Conservation (phyloP, 352 stramenopile species). For the Globisporangium takayamanum region DNA sequence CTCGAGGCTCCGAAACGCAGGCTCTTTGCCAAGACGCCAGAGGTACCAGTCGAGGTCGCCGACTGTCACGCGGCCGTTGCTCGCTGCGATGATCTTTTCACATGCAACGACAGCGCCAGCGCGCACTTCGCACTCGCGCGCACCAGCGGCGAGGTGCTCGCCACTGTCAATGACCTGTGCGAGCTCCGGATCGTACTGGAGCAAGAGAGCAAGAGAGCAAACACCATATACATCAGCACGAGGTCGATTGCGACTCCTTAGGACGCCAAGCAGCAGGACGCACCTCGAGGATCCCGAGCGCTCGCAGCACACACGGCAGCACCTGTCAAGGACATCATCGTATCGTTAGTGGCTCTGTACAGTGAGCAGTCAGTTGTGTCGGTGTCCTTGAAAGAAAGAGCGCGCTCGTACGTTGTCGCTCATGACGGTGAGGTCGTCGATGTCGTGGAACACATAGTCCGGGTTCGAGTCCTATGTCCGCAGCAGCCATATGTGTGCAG, state of each 20-base stretch:
- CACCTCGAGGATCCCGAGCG: slow-evolving; percentile 68
- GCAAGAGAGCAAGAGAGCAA: background rate
- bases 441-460: slow-evolving; percentile 49
- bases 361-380: too few species aligned
- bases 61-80: slow-evolving; percentile 34
- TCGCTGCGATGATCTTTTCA: slow-evolving; percentile 54
- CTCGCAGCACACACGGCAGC: slow-evolving; percentile 65
- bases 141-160: slow-evolving; percentile 35
- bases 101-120: slow-evolving; percentile 59
- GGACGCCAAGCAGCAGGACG: background rate
- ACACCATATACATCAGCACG: background rate
- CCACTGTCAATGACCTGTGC: slow-evolving; percentile 36
- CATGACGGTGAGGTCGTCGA: slow-evolving; percentile 52
- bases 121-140: slow-evolving; percentile 59
- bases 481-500: background rate
- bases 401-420: slow-evolving; percentile 50
- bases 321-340: slow-evolving; percentile 22
- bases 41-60: slow-evolving; percentile 63
- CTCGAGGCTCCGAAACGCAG: slow-evolving; percentile 54
- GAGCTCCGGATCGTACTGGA: slow-evolving; percentile 52
- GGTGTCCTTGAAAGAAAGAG: too few species aligned
- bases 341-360: background rate
- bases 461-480: slow-evolving; percentile 32
- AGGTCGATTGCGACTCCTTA: background rate
- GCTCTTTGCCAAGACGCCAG: slow-evolving; percentile 72